Base-by-base conservation (phyloP, 495 filamentous ascomycete genomes). In the Physcia stellaris region DNA sequence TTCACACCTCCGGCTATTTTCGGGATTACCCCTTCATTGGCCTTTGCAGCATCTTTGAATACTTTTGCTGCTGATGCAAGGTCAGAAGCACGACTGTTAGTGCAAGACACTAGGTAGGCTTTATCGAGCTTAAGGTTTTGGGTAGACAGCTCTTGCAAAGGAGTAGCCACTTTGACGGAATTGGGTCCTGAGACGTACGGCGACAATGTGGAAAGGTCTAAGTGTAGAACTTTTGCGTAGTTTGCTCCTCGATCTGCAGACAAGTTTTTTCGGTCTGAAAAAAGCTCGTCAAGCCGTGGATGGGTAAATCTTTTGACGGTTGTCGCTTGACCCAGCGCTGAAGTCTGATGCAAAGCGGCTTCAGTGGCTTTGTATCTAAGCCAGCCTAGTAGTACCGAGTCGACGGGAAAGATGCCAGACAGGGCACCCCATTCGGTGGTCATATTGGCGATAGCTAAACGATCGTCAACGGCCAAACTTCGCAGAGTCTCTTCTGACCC, bases 391-490 rank as follows among this genome's bases (percentile, higher is more conserved):
- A 96, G 65, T 1, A 75, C 65, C 1, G 48, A 41, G 50, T 98
- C 87, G 40, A 93, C 82, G 3, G 87, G 88, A 61, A 94, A 96
- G 12, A 87, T 59, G 4, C 48, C 46, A 28, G 46, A 43, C 37
- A 56, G 61, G 0, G 86, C 88, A 28, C 84, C 86, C 88, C 87
- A 96, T 55, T 98, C 90, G 1, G 82, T 92, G 0, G 86, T 83
- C 90, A 96, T 95, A 59, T 95, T 96, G 30, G 79, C 74, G 52
- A 96, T 93, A 0, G 85, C 75, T 18, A 95, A 56, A 10, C 87
- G 67, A 54, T 82, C 72, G 51, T 92, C 85, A 4, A 96, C 63
- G 0, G 75, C 61, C 21, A 95, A 57, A 51, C 74, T 88, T 12
- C 56, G 35, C 64, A 96, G 68, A 0, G 87, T 93, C 48, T 84